A percentile compares a stretch with the other conserved stretches of the same genome.
These are phyloP conservation scores for Globisporangium recalcitrans DNA, from an alignment of 352 stramenopile genomes.

Conservation along the genomic window DNA sequence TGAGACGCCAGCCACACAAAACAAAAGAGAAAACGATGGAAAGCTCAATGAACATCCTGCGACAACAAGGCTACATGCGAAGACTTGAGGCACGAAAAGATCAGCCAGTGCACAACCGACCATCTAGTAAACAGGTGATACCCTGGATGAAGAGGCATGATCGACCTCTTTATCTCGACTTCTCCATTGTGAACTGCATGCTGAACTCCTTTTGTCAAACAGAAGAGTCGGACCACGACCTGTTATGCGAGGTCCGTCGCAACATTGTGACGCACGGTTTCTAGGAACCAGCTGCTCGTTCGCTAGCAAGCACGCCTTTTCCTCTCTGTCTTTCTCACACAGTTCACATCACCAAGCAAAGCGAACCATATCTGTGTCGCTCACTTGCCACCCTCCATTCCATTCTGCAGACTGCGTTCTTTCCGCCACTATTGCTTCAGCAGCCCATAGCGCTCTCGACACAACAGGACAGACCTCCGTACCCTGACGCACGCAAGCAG, in stretches of 20 bases:
- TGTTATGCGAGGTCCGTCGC: constrained; percentile 1
- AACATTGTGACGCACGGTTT: neutral
- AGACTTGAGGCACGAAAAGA: neutral
- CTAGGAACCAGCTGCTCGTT: constrained; percentile 1
- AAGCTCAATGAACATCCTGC: constrained; percentile 7
- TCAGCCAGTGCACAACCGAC: neutral
- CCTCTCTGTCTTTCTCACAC: neutral
- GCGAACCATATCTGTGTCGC: too few species aligned
- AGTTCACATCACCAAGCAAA: too few species aligned
- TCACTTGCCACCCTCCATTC: neutral
- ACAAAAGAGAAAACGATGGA: neutral
- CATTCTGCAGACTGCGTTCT: neutral
- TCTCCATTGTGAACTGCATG: too few species aligned
- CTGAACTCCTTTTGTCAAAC: neutral
- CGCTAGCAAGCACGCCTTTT: neutral
- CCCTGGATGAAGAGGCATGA: too few species aligned
- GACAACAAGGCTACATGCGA: neutral
- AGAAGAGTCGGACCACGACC: constrained; percentile 1
- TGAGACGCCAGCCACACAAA: neutral
- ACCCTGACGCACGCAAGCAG: neutral
- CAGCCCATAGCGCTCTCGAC: neutral
- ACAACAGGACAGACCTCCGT: neutral
- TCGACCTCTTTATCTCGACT: too few species aligned
- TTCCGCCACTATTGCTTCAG: neutral
- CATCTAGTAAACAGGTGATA: too few species aligned